Conservation (phyloP, 805 yeast species). For the Monosporozyma siamensis region DNA sequence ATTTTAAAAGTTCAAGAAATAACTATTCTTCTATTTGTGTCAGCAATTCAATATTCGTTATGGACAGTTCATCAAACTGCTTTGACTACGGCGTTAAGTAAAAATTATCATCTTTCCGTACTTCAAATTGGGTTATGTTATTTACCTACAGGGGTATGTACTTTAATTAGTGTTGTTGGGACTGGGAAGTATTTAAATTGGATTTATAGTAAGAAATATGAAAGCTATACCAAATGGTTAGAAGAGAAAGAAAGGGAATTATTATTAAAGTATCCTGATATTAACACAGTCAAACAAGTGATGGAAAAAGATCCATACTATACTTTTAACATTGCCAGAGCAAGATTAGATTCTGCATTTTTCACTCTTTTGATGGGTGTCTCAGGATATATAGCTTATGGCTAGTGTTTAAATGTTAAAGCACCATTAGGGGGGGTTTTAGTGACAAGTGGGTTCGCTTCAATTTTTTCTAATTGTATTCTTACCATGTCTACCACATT, state of each 20-base stretch:
- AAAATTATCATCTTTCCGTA: constrained; percentile 41
- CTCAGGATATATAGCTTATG: constrained; percentile 42
- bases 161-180: constrained; percentile 48
- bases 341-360: constrained; percentile 42
- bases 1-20: constrained; percentile 39
- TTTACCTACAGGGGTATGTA: constrained; percentile 62
- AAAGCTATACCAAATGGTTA: constrained; percentile 16
- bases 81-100: constrained; percentile 44
- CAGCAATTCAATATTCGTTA: constrained; percentile 52
- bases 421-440: constrained; percentile 46
- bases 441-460: constrained; percentile 46
- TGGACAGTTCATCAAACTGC: constrained; percentile 68
- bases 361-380: constrained; percentile 36
- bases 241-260: constrained; percentile 10
- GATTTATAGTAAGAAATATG: constrained; percentile 25
- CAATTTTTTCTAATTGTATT: constrained; percentile 48
- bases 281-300: constrained; percentile 11
- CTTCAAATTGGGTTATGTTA: constrained; percentile 60
- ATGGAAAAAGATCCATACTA: constrained; percentile 20
- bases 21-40: constrained; percentile 41
- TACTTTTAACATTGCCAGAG: constrained; percentile 45
- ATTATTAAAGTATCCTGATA: constrained; percentile 14
- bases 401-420: constrained; percentile 59
- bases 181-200: constrained; percentile 51
- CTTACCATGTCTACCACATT: constrained; percentile 53